These are phyloP conservation scores for Saccharomycopsis hybrid DNA, from an alignment of 1,139 yeast species.

Conservation along the genomic window DNA sequence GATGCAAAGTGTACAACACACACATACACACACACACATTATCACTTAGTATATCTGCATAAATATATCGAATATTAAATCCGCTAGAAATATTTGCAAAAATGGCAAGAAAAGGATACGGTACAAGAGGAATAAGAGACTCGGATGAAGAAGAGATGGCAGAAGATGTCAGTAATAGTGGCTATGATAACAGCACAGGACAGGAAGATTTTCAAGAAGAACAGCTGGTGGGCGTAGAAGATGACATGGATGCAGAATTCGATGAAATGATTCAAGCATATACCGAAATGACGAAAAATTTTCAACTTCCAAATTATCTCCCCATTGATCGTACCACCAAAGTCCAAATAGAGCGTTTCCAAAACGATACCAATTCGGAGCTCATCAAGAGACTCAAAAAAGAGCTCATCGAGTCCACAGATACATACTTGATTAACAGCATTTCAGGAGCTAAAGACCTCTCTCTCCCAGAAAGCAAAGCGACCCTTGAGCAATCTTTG, in stretches of 20 bases:
- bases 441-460: not conserved
- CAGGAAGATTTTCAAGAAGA: too few relatives aligned
- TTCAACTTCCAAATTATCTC: conserved; percentile 8
- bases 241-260: conserved; percentile 1
- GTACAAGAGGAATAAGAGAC: too few relatives aligned
- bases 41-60: too few relatives aligned
- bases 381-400: conserved; percentile 5
- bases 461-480: not conserved
- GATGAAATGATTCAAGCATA: conserved; percentile 5
- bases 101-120: too few relatives aligned
- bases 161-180: too few relatives aligned
- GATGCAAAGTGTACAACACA: too few relatives aligned
- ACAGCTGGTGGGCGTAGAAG: not conserved
- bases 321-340: conserved; percentile 12
- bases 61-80: too few relatives aligned
- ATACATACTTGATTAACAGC: conserved; percentile 5
- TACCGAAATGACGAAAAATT: conserved; percentile 13
- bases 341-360: not conserved
- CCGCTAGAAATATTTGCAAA: too few relatives aligned
- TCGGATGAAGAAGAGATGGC: too few relatives aligned
- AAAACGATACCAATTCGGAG: not conserved
- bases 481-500: not conserved
- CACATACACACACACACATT: too few relatives aligned
- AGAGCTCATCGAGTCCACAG: conserved; percentile 10
- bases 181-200: too few relatives aligned